Conservation (phyloP, 1,139 yeast species). For the Candida frijolesensis region DNA sequence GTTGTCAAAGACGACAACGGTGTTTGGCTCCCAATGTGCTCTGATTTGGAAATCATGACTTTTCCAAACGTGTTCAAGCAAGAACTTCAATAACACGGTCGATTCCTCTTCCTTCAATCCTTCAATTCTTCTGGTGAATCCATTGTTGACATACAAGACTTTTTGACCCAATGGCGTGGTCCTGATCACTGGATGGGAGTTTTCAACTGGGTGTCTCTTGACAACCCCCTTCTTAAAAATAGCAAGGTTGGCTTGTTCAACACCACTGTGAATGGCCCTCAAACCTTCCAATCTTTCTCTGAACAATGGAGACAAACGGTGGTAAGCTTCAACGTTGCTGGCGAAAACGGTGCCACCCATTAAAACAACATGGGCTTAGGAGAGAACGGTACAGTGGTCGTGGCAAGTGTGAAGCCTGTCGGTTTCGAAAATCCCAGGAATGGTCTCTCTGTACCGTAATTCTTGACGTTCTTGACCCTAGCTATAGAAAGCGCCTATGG, state of each 20-base stretch:
- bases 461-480: no score
- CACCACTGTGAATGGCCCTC: slow-evolving; percentile 68
- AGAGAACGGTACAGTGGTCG: no score
- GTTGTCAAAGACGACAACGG: slow-evolving; percentile 76
- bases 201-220: slow-evolving; percentile 60
- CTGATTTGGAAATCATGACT: slow-evolving; percentile 44
- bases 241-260: slow-evolving; percentile 65
- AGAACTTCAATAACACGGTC: slow-evolving; percentile 53
- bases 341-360: slow-evolving; percentile 79
- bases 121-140: slow-evolving; percentile 62
- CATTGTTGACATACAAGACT: slow-evolving; percentile 58
- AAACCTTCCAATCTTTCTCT: slow-evolving; percentile 57
- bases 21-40: slow-evolving; percentile 45
- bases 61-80: slow-evolving; percentile 51
- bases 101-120: slow-evolving; percentile 70
- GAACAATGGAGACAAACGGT: slow-evolving; percentile 64
- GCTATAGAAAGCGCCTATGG: no score
- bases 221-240: slow-evolving; percentile 58
- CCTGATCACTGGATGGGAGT: slow-evolving; percentile 68
- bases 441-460: no score
- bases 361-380: no score
- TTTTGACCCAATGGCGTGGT: slow-evolving; percentile 70
- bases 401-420: no score
- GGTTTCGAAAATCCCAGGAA: no score
- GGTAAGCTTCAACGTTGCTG: slow-evolving; percentile 67